Conservation (phyloP, 768 basidiomycete species). For the Lentinula guzmanii region DNA sequence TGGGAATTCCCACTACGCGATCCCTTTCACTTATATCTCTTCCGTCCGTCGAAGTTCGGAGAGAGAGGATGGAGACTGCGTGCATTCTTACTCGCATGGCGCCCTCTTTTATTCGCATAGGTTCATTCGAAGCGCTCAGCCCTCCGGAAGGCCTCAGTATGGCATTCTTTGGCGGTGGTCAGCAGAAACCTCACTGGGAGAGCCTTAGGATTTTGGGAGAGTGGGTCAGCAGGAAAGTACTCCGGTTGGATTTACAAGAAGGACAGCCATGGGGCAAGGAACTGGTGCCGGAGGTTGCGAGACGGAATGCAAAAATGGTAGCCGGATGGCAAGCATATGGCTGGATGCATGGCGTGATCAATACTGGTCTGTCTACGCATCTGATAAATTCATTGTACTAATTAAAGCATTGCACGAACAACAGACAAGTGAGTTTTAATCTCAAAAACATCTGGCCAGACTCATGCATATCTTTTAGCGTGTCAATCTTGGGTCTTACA, state of each 20-base stretch:
- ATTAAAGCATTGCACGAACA: constrained; percentile 5
- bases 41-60: constrained; percentile 63
- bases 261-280: constrained; percentile 64
- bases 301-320: constrained; percentile 86
- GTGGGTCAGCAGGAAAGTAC: constrained; percentile 63
- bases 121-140: constrained; percentile 83
- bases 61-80: constrained; percentile 70
- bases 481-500: constrained; percentile 69
- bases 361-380: not conserved
- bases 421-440: not conserved
- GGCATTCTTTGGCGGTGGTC: constrained; percentile 73
- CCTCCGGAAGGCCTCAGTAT: constrained; percentile 51
- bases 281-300: constrained; percentile 72
- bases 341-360: constrained; percentile 96
- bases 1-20: constrained; percentile 84
- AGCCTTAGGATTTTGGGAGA: constrained; percentile 68
- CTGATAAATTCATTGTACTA: not conserved
- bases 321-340: constrained; percentile 95
- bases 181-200: constrained; percentile 71
- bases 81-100: constrained; percentile 78
- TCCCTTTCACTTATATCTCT: constrained; percentile 75
- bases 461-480: constrained; percentile 30
- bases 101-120: constrained; percentile 88
- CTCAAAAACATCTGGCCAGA: not conserved
- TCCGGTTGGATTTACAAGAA: constrained; percentile 40